Base-by-base conservation (phyloP, 2,329 filamentous ascomycete species). In the Trichoderma simmonsii region DNA sequence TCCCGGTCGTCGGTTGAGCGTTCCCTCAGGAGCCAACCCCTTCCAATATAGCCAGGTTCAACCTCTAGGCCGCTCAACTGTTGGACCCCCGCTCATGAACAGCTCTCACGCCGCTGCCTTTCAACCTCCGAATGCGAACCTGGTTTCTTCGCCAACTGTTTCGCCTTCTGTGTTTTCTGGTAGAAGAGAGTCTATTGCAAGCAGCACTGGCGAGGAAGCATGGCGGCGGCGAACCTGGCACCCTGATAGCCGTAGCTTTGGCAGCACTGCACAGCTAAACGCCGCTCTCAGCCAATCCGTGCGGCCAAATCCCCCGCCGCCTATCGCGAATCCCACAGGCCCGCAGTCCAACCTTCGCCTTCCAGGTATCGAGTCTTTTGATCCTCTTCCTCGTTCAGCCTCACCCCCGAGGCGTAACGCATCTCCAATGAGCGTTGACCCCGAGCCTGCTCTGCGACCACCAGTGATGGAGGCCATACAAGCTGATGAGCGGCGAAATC, bases 331-430 rank as follows among this genome's bases (percentile, higher is more conserved):
- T 71, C 83, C 80, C 6, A 79, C 80, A 48, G 89, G 82, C 80
- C 85, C 80, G 78, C 90, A 91, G 76, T 88, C 86, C 7, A 82
- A 86, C 5, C 85, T 93, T 15, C 90, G 93, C 51, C 86, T 98
- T 15, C 95, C 95, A 1, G 94, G 95, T 15, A 98, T 98, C 75
- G 94, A 97, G 79, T 97, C 93, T 18, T 97, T 98, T 77, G 94
- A 95, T 77, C 91, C 93, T 71, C 85, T 93, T 28, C 91, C 90
- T 30, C 88, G 87, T 24, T 87, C 90, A 1, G 80, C 85, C 14
- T 89, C 92, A 0, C 90, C 91, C 8, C 87, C 89, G 1, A 87
- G 89, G 63, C 89, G 91, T 61, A 87, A 87, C 69, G 85, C 89
- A 2, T 94, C 93, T 67, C 93, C 94, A 0, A 95, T 96, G 93